Conservation (phyloP, 2,329 filamentous ascomycete species). For the Chalaropsis ovoidea region DNA sequence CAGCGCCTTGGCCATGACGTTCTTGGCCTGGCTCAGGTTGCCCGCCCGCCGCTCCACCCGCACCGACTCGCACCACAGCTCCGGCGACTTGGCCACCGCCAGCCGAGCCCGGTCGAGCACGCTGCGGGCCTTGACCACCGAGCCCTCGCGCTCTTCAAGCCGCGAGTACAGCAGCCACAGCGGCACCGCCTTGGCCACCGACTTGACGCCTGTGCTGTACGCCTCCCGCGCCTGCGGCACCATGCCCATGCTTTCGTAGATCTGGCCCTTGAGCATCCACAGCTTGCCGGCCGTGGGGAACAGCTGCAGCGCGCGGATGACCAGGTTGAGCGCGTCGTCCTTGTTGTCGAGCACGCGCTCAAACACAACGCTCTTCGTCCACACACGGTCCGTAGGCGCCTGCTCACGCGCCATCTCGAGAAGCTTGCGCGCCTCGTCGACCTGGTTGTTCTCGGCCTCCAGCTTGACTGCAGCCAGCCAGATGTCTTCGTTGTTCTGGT, state of each 20-base stretch:
- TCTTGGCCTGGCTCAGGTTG: slow-evolving; percentile 74
- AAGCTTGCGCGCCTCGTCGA: slow-evolving; percentile 70
- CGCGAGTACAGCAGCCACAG: slow-evolving; percentile 84
- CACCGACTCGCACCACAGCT: slow-evolving; percentile 89
- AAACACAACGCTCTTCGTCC: slow-evolving; percentile 91
- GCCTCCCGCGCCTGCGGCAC: slow-evolving; percentile 79
- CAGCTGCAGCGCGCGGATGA: slow-evolving; percentile 72
- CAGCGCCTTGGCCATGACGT: slow-evolving; percentile 83
- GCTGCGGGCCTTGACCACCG: slow-evolving; percentile 82
- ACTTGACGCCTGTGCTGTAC: slow-evolving; percentile 77
- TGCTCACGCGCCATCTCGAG: slow-evolving; percentile 74
- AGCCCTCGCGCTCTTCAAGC: slow-evolving; percentile 74
- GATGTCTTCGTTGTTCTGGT: slow-evolving; percentile 94
- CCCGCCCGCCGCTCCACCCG: slow-evolving; percentile 81
- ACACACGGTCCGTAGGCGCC: slow-evolving; percentile 89
- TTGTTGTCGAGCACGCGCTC: slow-evolving; percentile 73
- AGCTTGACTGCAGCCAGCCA: slow-evolving; percentile 95
- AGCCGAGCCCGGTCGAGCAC: slow-evolving; percentile 86
- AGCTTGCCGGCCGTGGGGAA: slow-evolving; percentile 82
- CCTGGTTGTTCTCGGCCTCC: slow-evolving; percentile 79
- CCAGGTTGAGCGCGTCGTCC: slow-evolving; percentile 75
- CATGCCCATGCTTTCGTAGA: slow-evolving; percentile 77
- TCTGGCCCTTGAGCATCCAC: slow-evolving; percentile 98
- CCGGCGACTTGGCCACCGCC: slow-evolving; percentile 71
- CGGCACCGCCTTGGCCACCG: slow-evolving; percentile 70